phyloP scores from a whole-genome alignment of 139 green algal genomes.

The Volvox africanus region DNA sequence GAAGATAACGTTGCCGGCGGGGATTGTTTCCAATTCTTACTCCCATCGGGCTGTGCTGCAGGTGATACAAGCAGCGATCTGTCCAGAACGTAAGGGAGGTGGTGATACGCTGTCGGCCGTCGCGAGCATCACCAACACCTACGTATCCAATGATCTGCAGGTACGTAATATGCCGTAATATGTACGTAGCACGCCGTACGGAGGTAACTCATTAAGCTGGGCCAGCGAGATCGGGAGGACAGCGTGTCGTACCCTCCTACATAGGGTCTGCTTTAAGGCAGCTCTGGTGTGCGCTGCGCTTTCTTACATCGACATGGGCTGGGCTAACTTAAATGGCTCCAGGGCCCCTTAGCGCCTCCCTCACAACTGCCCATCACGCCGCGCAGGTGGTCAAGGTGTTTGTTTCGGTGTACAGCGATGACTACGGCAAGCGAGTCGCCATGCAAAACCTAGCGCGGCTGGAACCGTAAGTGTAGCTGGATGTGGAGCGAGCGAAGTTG shows the following conservation, averaged over 20 bases:
- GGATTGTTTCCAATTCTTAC: no score
- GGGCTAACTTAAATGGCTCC: no score
- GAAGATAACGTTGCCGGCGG: no score
- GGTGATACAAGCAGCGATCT: constrained; percentile 83
- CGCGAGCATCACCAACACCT: constrained; percentile 87
- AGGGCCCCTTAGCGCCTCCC: neutral
- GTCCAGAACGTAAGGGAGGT: constrained; percentile 76
- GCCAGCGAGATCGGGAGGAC: neutral
- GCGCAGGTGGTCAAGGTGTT: constrained; percentile 71
- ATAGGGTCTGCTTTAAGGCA: no score
- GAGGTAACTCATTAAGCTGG: neutral
- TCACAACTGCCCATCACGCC: neutral
- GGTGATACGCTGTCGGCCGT: constrained; percentile 77
- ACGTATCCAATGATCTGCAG: constrained; percentile 91
- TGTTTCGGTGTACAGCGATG: constrained; percentile 74
- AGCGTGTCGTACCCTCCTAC: neutral
- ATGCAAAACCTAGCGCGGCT: constrained; percentile 83
- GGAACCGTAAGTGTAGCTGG: constrained; percentile 64
- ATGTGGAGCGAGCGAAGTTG: neutral
- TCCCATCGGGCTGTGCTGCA: constrained; percentile 37
- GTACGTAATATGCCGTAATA: no score
- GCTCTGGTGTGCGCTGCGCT: no score
- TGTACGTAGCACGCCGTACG: no score
- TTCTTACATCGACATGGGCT: no score
- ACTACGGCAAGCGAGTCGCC: constrained; percentile 75